These are phyloP conservation scores for Thyridium curvatum DNA, from an alignment of 2,329 filamentous ascomycete genomes.

Conservation along the genomic window DNA sequence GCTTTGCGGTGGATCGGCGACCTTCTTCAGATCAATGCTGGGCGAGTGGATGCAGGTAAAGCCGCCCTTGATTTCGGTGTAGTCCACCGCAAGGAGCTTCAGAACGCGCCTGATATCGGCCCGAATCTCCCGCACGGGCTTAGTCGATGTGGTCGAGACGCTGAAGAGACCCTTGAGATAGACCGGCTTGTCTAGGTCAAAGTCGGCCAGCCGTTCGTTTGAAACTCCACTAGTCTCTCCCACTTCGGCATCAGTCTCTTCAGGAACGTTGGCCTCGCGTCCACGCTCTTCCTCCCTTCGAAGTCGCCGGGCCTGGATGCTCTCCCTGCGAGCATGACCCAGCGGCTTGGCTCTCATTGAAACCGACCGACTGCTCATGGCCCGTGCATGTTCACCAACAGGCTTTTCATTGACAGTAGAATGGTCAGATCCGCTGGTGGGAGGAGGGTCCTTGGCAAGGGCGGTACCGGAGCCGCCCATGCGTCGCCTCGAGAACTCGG, in stretches of 20 bases:
- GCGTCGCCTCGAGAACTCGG: constrained; percentile 65
- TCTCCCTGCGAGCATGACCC: constrained; percentile 82
- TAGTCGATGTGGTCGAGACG: constrained; percentile 91
- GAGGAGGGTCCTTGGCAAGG: constrained; percentile 57
- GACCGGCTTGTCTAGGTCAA: constrained; percentile 85
- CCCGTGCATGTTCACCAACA: constrained; percentile 43
- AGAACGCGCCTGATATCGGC: constrained; percentile 87
- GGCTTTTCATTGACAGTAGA: constrained; percentile 52
- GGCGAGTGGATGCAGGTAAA: constrained; percentile 86
- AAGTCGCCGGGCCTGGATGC: constrained; percentile 79
- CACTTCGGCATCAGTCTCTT: constrained; percentile 83
- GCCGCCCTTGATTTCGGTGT: constrained; percentile 84
- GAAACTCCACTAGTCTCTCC: constrained; percentile 55
- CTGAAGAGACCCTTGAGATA: constrained; percentile 96
- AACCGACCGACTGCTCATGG: constrained; percentile 49
- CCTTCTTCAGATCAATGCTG: constrained; percentile 79
- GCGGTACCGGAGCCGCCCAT: constrained; percentile 27
- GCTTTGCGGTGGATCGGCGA: constrained; percentile 57
- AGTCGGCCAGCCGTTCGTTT: constrained; percentile 55
- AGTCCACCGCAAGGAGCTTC: constrained; percentile 83
- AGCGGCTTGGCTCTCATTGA: constrained; percentile 78
- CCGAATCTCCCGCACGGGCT: constrained; percentile 79
- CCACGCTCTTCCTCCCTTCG: constrained; percentile 44
- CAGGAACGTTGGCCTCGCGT: constrained; percentile 72
- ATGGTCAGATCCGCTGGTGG: constrained; percentile 74